Percentiles rank a stretch among this genome's conserved stretches.
These are phyloP conservation scores for Glomus cerebriforme DNA, from an alignment of 192 early-diverging fungal species.

Conservation along the genomic window DNA sequence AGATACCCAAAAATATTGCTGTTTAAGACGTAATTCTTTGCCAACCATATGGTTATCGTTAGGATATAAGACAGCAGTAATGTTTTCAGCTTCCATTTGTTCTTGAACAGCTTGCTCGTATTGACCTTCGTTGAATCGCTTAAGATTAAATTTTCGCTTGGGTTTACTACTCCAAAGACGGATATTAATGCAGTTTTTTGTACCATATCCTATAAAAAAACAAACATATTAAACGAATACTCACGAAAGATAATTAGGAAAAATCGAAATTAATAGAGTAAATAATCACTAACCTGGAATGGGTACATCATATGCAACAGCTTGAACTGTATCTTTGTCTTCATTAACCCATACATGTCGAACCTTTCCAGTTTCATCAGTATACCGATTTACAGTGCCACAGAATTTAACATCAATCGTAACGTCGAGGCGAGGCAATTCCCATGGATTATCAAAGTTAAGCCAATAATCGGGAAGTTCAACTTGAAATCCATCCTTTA, in stretches of 20 bases:
- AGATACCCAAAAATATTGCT: conserved; percentile 96
- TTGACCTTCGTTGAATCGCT: conserved; percentile 85
- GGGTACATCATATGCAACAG: conserved; percentile 95
- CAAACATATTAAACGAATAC: not conserved
- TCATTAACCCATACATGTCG: conserved; percentile 87
- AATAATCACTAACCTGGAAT: conserved; percentile 72
- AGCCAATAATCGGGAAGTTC: conserved; percentile 98
- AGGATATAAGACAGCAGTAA: conserved; percentile 94
- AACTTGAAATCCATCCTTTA: conserved; percentile 93
- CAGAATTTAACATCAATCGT: conserved; percentile 88
- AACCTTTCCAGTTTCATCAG: conserved; percentile 65
- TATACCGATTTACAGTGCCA: conserved; percentile 76
- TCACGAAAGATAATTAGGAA: not conserved
- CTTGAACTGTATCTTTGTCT: conserved; percentile 81
- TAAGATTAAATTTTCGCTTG: conserved; percentile 83
- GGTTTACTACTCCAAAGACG: conserved; percentile 97
- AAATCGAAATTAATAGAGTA: not conserved
- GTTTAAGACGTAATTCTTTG: conserved; percentile 95
- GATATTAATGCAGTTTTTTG: conserved; percentile 96
- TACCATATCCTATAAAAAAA: conserved; percentile 57
- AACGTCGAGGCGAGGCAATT: conserved; percentile 91
- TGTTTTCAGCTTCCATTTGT: conserved; percentile 90
- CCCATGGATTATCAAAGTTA: conserved; percentile 96
- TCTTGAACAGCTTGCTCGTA: conserved; percentile 91
- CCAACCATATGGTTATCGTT: conserved; percentile 98